Conservation (phyloP, 2,329 filamentous ascomycete species). For the Rutstroemia sp. region DNA sequence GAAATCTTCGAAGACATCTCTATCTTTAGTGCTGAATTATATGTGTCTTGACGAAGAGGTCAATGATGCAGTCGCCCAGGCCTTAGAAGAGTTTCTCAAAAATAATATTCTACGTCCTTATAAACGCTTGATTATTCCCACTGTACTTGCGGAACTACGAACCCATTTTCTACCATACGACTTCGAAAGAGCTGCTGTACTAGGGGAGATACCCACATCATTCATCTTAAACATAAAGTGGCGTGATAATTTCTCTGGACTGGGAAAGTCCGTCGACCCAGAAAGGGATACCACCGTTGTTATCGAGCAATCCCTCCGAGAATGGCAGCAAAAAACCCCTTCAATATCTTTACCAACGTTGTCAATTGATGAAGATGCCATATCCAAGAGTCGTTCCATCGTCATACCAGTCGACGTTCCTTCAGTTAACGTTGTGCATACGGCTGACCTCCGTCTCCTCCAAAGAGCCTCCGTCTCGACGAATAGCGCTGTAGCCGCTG, state of each 20-base stretch:
- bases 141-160: constrained; percentile 38
- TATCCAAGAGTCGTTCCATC: constrained; percentile 53
- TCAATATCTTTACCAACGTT: constrained; percentile 21
- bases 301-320: constrained; percentile 20
- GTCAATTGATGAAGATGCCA: constrained; percentile 17
- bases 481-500: constrained; percentile 37
- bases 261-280: constrained; percentile 33
- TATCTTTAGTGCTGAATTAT: constrained; percentile 69
- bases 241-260: constrained; percentile 41
- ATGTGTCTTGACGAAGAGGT: constrained; percentile 71
- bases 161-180: constrained; percentile 41
- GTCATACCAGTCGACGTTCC: constrained; percentile 87
- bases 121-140: constrained; percentile 38
- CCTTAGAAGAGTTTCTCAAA: constrained; percentile 35
- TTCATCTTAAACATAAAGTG: constrained; percentile 42
- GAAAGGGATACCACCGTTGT: constrained; percentile 23
- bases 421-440: constrained; percentile 74
- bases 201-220: constrained; percentile 43
- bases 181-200: constrained; percentile 48
- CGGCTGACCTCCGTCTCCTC: constrained; percentile 57
- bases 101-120: constrained; percentile 39
- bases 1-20: constrained; percentile 31
- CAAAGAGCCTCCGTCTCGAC: constrained; percentile 29
- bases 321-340: constrained; percentile 21
- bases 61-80: constrained; percentile 39